Percentiles rank a stretch among this genome's conserved stretches.
Evolutionary conservation across 345 rosid genomes (phyloP).

Genomic region (Pugionium dolabratum): DNA sequence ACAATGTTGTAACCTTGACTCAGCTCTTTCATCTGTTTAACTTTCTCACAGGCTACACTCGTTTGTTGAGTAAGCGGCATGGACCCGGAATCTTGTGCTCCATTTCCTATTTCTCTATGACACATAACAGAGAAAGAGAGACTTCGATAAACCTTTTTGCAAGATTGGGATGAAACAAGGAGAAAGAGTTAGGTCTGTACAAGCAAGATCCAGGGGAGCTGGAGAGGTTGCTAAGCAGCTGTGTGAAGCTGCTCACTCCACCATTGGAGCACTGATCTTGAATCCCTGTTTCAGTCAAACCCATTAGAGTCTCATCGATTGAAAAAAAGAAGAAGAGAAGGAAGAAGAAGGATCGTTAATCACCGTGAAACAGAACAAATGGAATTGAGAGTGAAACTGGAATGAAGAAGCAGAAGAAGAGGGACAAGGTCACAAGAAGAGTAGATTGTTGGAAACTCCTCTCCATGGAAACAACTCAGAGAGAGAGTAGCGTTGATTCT

Average conservation of each 20-base stretch:
- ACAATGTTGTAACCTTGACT: slow-evolving; percentile 75
- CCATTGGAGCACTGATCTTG: slow-evolving; percentile 64
- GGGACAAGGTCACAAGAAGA: slow-evolving; percentile 40
- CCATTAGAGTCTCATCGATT: background rate
- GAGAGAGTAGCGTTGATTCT: background rate
- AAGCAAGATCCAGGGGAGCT: slow-evolving; percentile 76
- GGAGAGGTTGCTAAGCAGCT: slow-evolving; percentile 54
- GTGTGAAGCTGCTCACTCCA: slow-evolving; percentile 60
- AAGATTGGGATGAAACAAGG: slow-evolving; percentile 22
- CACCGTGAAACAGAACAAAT: slow-evolving; percentile 76
- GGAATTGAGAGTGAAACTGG: slow-evolving; percentile 59
- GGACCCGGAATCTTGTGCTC: slow-evolving; percentile 70
- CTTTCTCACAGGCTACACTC: slow-evolving; percentile 40
- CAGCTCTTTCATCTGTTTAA: slow-evolving; percentile 69
- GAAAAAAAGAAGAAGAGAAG: slow-evolving; percentile 7
- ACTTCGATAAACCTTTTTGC: background rate
- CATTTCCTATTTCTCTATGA: slow-evolving; percentile 80
- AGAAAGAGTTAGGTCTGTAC: slow-evolving; percentile 43
- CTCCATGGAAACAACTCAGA: slow-evolving; percentile 15
- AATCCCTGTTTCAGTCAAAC: slow-evolving; percentile 50
- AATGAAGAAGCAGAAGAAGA: slow-evolving; percentile 32
- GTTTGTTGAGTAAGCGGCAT: slow-evolving; percentile 66
- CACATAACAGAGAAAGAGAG: background rate
- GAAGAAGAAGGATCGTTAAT: background rate
- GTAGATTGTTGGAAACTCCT: slow-evolving; percentile 14